Evolutionary conservation across 331 rosid species (phyloP).

Genomic region (Malus hybrid): DNA sequence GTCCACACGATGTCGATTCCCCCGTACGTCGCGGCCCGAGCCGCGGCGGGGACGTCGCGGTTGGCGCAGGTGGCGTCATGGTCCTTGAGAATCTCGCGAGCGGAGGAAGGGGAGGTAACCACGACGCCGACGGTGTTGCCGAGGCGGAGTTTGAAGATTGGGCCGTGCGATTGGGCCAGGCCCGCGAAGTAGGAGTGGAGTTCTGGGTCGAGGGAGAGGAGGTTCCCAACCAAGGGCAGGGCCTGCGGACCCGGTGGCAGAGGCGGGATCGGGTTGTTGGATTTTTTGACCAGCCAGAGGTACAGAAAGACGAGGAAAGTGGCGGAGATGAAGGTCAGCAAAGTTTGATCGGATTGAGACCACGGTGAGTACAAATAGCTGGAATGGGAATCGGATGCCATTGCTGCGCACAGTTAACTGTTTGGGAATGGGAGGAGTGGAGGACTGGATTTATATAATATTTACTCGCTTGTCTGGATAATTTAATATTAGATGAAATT

Average conservation of each 20-base stretch:
- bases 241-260: slow-evolving; percentile 69
- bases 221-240: slow-evolving; percentile 66
- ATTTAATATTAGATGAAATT: too few relatives aligned
- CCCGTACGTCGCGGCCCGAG: slow-evolving; percentile 25
- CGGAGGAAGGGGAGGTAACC: slow-evolving; percentile 42
- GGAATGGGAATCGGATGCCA: too few relatives aligned
- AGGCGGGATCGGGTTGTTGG: neutral
- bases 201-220: slow-evolving; percentile 58
- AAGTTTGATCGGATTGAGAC: neutral
- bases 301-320: neutral
- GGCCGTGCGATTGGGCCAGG: slow-evolving; percentile 46
- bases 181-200: slow-evolving; percentile 58
- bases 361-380: neutral
- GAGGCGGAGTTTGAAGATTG: slow-evolving; percentile 50
- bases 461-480: too few relatives aligned
- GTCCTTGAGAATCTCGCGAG: slow-evolving; percentile 58
- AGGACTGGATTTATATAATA: too few relatives aligned
- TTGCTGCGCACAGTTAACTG: too few relatives aligned
- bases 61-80: slow-evolving; percentile 64
- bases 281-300: slow-evolving; percentile 16
- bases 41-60: slow-evolving; percentile 62
- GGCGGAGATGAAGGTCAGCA: slow-evolving; percentile 2
- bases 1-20: slow-evolving; percentile 60
- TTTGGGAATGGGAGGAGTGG: neutral
- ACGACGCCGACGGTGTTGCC: slow-evolving; percentile 49